These are phyloP conservation scores for Tuber umbilicatum DNA, from an alignment of 495 filamentous ascomycete species.

Conservation along the genomic window DNA sequence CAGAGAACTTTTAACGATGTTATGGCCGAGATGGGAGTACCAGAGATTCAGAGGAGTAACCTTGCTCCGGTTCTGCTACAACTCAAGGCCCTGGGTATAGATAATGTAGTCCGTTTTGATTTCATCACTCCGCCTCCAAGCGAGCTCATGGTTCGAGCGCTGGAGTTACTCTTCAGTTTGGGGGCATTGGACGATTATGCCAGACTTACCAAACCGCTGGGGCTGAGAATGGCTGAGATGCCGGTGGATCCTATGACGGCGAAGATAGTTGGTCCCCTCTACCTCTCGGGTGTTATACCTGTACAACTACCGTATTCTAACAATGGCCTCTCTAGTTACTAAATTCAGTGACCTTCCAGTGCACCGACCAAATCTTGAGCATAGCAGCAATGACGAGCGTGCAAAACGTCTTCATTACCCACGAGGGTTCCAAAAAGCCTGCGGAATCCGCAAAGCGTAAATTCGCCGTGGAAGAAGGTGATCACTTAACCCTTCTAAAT, in stretches of 20 bases:
- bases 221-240: constrained; percentile 87
- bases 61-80: constrained; percentile 86
- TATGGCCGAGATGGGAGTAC: constrained; percentile 68
- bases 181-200: constrained; percentile 86
- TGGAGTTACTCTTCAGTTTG: constrained; percentile 83
- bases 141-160: constrained; percentile 76
- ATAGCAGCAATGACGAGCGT: constrained; percentile 94
- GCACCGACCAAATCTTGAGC: constrained; percentile 75
- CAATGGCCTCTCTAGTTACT: constrained; percentile 13
- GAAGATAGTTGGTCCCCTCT: constrained; percentile 65
- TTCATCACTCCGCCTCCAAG: constrained; percentile 84
- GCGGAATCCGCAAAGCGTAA: constrained; percentile 67
- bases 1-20: constrained; percentile 58
- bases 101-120: constrained; percentile 87
- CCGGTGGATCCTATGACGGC: constrained; percentile 95
- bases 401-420: constrained; percentile 72
- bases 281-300: background rate
- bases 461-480: constrained; percentile 89
- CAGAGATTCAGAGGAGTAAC: constrained; percentile 91
- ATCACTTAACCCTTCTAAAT: constrained; percentile 90
- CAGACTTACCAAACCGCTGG: constrained; percentile 81
- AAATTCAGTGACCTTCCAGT: constrained; percentile 53
- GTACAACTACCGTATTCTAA: background rate
- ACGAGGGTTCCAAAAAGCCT: constrained; percentile 66
- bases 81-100: constrained; percentile 91